Base-by-base conservation (phyloP, 2,329 filamentous ascomycete genomes). In the Penicillium sp. region DNA sequence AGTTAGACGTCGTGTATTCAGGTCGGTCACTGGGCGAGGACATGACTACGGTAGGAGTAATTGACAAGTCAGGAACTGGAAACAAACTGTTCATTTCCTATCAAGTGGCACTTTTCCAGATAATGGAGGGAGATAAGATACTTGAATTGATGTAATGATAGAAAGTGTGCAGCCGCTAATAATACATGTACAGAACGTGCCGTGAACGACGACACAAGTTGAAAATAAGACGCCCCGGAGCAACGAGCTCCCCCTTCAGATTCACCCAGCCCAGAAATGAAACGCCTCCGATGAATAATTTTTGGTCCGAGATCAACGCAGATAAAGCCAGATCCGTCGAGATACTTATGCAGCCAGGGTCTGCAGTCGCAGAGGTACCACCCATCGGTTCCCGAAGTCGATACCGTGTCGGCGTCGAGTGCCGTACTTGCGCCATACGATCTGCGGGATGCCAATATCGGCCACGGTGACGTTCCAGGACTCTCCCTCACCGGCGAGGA, bases 331-430 rank as follows among this genome's bases (percentile, higher is more conserved):
- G 37, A 41, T 31, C n/a, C 22, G 8, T 20, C 14, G 20, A 34
- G 20, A n/a, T 31, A 35, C 50, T 70, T 60, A 76, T 20, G 67
- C 63, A 22, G 67, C 55, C 49, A 69, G 51, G 3, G 72, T 61
- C 41, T 76, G 75, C 66, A 75, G 84, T 51, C 77, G 74, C 76
- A 95, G 85, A 68, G 89, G 87, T 14, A 96, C 82, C 63, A 95
- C 88, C 94, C 94, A 98, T 65, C 88, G 86, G 60, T 88, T 87
- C 25, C 91, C 92, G 81, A 97, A 98, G 69, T 93, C 92, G 57
- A 97, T 89, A 0, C 92, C 92, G 65, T 91, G 88, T 20, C 92
- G 86, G 53, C 92, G 86, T 72, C 90, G 88, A 4, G 90, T 91
- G 2, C 91, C 90, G 0, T 90, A 90, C 73, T 92, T 92, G 71